Base-by-base conservation (phyloP, 345 rosid genomes). In the Rubroshorea leprosula region DNA sequence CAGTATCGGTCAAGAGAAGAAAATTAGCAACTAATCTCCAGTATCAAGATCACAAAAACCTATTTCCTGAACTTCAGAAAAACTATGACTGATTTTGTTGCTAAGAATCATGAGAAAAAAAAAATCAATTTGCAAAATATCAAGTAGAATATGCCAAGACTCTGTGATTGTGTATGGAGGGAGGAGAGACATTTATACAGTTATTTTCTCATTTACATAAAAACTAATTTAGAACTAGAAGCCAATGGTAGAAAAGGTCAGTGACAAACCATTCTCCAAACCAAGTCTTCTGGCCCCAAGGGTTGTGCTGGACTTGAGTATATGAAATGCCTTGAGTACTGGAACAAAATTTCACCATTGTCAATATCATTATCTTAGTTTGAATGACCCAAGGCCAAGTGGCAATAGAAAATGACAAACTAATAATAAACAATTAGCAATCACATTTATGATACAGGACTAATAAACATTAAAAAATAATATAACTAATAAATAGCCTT, bases 221-320 rank as follows among this genome's bases (percentile, higher is more conserved):
- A 44, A 13, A 14, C 47, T 5, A n/a, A 44, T 44, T 44, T 44
- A 44, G 18, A n/a, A 13, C 45, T 9, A 14, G 18, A 15, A 13
- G n/a, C 1, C 18, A 4, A 1, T 44, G 10, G 23, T 55, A 16
- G 44, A 52, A 26, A 3, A 51, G 16, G 15, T 13, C 45, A 23
- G 41, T 43, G 1, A 76, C 89, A 12, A 60, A 93, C 95, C 99
- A 94, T 85, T 81, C 92, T 81, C 99, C 99, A 94, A 49, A 76
- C 78, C 67, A 94, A 72, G 74, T 94, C 99, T 76, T 94, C 99
- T 4, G 97, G 95, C 65, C 99, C 99, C 77, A 85, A 68, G 16
- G 87, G 93, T 64, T 75, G 95, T 60, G 97, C 97, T 64, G 97
- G 99, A 73, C 68, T 82, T 55, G 99, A 87, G 74, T 85, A 90